Evolutionary conservation across 78 protist species (phyloP), one percentile per base, ranked within the genome.

Genomic region (Cavenderia fasciculata): DNA sequence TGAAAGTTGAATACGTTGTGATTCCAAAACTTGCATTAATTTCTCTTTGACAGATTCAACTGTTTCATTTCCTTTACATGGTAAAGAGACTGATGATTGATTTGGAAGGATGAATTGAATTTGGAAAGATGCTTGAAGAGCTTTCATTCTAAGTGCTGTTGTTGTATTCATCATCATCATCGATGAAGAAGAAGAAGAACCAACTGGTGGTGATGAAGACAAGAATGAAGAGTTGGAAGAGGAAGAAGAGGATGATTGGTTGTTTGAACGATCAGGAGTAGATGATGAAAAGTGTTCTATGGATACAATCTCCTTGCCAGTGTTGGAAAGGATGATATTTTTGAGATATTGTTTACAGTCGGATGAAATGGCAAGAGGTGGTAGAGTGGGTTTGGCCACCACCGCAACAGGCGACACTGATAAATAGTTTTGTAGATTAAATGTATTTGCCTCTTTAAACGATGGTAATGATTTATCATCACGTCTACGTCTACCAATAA

Each of bases 51-150:
- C n/a, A 11, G 0, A 21, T 23, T 68, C 90, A 31, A 82, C 68
- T 21, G 90, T 38, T 5, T 82, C 90, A 0, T 56, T 12, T 19
- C 78, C 78, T 68, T 82, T 65, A 36, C 47, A 38, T 16, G 31
- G n/a, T 12, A 82, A n/a, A 5, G 23, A 68, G 18, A 21, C 57
- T 21, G 40, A 44, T 11, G 90, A 44, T 51, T 82, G 90, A 68
- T 82, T 82, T 33, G 90, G 90, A 36, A 82, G 29, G 18, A 68
- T 38, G n/a, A 34, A 65, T 23, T 68, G 62, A 10, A 82, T 4
- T 3, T 68, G 31, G 44, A 82, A 82, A 33, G 77, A 31, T 4
- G 90, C 33, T 51, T 82, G 65, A 11, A 82, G 23, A 18, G 76
- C 90, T 2, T 41, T 68, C 33, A 68, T 19, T 57, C 90, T 47